These are phyloP conservation scores for Cystobasidium onofrii DNA, from an alignment of 768 basidiomycete species.

Conservation along the genomic window DNA sequence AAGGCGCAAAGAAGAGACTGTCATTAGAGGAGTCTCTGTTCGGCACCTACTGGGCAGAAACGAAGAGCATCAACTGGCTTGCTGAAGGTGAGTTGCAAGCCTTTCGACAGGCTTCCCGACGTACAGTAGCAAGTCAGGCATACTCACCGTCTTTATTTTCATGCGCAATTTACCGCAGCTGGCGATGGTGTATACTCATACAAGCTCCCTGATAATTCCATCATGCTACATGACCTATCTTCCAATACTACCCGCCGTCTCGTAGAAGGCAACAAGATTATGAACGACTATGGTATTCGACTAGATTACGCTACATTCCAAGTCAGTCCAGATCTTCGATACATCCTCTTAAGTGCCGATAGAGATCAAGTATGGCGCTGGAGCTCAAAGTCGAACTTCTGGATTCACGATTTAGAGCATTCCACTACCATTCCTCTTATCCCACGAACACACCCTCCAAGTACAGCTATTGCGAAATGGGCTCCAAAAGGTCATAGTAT, in stretches of 20 bases:
- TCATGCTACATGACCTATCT: conserved; percentile 73
- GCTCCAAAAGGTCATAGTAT: conserved; percentile 71
- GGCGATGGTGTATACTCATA: conserved; percentile 84
- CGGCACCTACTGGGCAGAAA: conserved; percentile 62
- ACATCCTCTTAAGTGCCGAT: conserved; percentile 71
- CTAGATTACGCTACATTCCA: conserved; percentile 46
- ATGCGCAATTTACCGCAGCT: conserved; percentile 50
- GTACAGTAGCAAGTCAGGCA: no score
- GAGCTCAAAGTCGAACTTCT: conserved; percentile 84
- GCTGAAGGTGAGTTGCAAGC: conserved; percentile 60
- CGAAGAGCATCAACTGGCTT: conserved; percentile 66
- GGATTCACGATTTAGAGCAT: conserved; percentile 69
- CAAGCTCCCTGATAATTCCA: conserved; percentile 54
- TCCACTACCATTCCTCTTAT: conserved; percentile 64
- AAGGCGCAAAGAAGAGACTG: conserved; percentile 49
- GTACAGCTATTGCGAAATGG: conserved; percentile 64
- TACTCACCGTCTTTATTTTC: no score
- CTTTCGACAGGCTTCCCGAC: no score
- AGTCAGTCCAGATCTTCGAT: conserved; percentile 82
- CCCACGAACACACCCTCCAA: conserved; percentile 59
- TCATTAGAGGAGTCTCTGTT: conserved; percentile 89
- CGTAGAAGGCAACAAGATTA: conserved; percentile 52
- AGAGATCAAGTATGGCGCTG: conserved; percentile 80
- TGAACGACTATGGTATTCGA: conserved; percentile 39
- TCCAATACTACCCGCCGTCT: conserved; percentile 61